Conservation (phyloP, 371 early-diverging fungal species). For the Dichotomocladium elegans region DNA sequence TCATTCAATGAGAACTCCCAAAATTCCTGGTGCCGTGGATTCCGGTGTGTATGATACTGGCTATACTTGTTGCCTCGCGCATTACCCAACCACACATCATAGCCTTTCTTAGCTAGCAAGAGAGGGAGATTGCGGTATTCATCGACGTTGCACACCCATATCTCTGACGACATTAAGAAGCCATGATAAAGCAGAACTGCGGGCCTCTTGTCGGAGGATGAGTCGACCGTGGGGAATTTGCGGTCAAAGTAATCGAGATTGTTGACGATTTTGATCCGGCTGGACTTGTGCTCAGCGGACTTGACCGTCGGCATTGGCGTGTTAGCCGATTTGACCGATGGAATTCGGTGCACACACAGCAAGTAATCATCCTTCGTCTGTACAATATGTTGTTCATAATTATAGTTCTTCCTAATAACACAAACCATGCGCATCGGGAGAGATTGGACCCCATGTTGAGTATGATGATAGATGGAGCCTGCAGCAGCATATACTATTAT, state of each 20-base stretch:
- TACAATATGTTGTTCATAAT: conserved; percentile 81
- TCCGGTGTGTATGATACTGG: conserved; percentile 73
- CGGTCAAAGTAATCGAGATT: conserved; percentile 27
- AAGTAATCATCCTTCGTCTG: conserved; percentile 87
- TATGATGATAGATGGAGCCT: too few species aligned
- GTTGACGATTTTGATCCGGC: conserved; percentile 27
- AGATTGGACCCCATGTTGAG: not conserved
- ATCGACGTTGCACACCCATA: conserved; percentile 84
- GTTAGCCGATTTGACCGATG: conserved; percentile 15
- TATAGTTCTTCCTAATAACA: conserved; percentile 48
- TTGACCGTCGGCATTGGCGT: not conserved
- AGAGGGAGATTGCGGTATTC: conserved; percentile 67
- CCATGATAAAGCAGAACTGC: conserved; percentile 94
- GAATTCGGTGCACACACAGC: conserved; percentile 86
- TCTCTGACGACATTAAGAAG: conserved; percentile 90
- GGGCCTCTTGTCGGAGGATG: conserved; percentile 42
- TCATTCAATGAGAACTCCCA: conserved; percentile 97
- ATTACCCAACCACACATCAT: conserved; percentile 97
- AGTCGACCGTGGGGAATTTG: conserved; percentile 7
- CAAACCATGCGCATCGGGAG: not conserved
- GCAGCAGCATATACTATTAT: too few species aligned
- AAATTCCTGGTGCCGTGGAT: conserved; percentile 67
- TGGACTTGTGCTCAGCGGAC: conserved; percentile 3
- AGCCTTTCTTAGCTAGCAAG: conserved; percentile 75
- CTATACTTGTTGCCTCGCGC: conserved; percentile 96